Conservation (phyloP, 1,139 yeast species). For the Candida sojae region DNA sequence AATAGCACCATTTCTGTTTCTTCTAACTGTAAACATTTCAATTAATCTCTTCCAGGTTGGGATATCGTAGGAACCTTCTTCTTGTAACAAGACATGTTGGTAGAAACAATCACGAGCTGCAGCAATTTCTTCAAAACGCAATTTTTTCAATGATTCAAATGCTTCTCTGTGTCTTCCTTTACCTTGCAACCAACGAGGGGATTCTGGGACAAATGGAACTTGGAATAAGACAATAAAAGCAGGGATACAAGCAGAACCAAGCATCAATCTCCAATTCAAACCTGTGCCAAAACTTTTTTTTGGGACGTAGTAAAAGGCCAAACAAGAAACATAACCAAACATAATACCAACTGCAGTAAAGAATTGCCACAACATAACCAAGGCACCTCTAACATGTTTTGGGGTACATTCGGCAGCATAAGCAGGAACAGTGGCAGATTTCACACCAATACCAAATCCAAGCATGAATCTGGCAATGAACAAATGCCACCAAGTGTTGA, state of each 20-base stretch:
- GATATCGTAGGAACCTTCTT: slow-evolving; percentile 58
- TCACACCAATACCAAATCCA: slow-evolving; percentile 81
- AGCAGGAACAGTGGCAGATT: slow-evolving; percentile 80
- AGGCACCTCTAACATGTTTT: slow-evolving; percentile 71
- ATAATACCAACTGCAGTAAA: slow-evolving; percentile 88
- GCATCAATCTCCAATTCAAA: slow-evolving; percentile 78
- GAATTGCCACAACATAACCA: slow-evolving; percentile 88
- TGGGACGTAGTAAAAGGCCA: slow-evolving; percentile 52
- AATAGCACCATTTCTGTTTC: slow-evolving; percentile 80
- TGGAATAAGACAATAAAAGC: slow-evolving; percentile 68
- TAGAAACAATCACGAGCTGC: slow-evolving; percentile 81
- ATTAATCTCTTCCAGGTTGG: slow-evolving; percentile 54
- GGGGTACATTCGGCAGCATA: slow-evolving; percentile 84
- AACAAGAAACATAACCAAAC: slow-evolving; percentile 72
- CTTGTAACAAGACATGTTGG: slow-evolving; percentile 64
- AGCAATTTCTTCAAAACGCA: slow-evolving; percentile 54
- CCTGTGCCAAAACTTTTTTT: slow-evolving; percentile 43
- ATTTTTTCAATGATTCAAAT: slow-evolving; percentile 47
- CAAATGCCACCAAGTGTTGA: slow-evolving; percentile 73
- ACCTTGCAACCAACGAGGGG: slow-evolving; percentile 81
- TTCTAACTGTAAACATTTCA: slow-evolving; percentile 65
- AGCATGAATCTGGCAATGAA: slow-evolving; percentile 71
- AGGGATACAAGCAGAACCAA: slow-evolving; percentile 76
- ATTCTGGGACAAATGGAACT: slow-evolving; percentile 73
- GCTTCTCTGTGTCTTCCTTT: slow-evolving; percentile 61